Base-by-base conservation (phyloP, 768 basidiomycete genomes). In the Hygrocybe coccinea region DNA sequence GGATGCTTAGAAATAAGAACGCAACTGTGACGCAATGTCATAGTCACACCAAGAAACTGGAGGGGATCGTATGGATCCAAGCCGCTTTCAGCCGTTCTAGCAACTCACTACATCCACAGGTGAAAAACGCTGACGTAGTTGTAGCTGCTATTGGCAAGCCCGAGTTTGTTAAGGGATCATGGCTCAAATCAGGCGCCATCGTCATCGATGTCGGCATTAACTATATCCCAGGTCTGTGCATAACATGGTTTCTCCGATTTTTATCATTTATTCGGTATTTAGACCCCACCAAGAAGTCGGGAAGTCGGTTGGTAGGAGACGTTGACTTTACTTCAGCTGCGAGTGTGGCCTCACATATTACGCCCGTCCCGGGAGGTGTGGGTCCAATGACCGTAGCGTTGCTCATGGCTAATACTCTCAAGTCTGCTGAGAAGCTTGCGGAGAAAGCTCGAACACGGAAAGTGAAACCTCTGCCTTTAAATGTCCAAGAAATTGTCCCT, bases 351-450 rank as follows among this genome's bases (percentile, higher is more conserved):
- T 89, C 91, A 1, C 75, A 87, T 71, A 97, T 99, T 64, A 99
- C 97, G 0, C 97, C 97, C 19, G 97, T 99, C 22, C 97, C 97
- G 0, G 97, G 97, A 70, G 97, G 97, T 55, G 97, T 99, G 51
- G 97, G 97, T 11, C 97, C 97, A n/a, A 97, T 98, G 95, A 99
- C 97, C 12, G 97, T 99, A 56, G 97, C 97, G 19, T 80, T 97
- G 76, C 84, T 99, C 59, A 97, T 99, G 95, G 81, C 85, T 65
- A 99, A 98, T 73, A 95, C 95, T 1, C 74, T 92, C 61, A 75
- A 79, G 59, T 87, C 92, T 47, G 94, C 95, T 21, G 81, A 89
- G 69, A 84, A 90, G 50, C 79, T 84, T 50, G 94, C 89, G 80
- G 82, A 88, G 60, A 77, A 82, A 50, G 72, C 81, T 43, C 81